Percentiles rank a stretch among this genome's conserved stretches.
These are phyloP conservation scores for Lactarius sanguifluus DNA, from an alignment of 768 basidiomycete genomes.

Conservation along the genomic window DNA sequence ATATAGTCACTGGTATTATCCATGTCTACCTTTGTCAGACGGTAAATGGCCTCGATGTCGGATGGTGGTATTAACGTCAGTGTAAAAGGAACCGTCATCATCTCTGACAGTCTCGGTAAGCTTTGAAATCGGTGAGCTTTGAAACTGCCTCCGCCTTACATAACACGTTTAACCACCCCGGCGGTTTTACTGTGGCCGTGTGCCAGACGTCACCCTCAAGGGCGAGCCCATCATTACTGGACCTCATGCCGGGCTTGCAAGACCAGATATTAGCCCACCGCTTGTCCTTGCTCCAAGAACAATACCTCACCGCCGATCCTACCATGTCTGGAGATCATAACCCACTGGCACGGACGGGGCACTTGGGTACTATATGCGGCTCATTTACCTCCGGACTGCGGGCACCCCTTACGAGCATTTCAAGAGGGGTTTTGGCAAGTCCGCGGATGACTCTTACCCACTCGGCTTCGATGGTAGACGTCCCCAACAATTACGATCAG, in stretches of 20 bases:
- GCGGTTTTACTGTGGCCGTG: constrained; percentile 78
- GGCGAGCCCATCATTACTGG: constrained; percentile 32
- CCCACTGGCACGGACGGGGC: constrained; percentile 25
- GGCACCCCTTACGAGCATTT: constrained; percentile 41
- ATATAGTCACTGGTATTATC: constrained; percentile 78
- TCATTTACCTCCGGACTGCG: constrained; percentile 61
- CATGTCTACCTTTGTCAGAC: constrained; percentile 87
- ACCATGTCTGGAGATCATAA: constrained; percentile 40
- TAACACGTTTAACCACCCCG: constrained; percentile 33
- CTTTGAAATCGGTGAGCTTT: not conserved
- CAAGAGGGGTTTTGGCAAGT: not conserved
- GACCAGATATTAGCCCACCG: constrained; percentile 38
- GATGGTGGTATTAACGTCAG: constrained; percentile 95
- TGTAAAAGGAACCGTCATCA: constrained; percentile 47
- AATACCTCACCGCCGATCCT: constrained; percentile 33
- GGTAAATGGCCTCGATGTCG: constrained; percentile 80
- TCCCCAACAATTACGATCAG: constrained; percentile 39
- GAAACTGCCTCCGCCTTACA: not conserved
- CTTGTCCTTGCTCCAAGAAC: constrained; percentile 33
- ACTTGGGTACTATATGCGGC: constrained; percentile 40
- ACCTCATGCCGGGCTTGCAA: constrained; percentile 46
- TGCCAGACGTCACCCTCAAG: constrained; percentile 41
- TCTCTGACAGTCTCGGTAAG: constrained; percentile 24
- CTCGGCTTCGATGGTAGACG: constrained; percentile 37
- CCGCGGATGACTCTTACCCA: not conserved